Evolutionary conservation across 345 rosid genomes (phyloP), one percentile per base, ranked within the genome.

Genomic region (Euclidium syriacum): DNA sequence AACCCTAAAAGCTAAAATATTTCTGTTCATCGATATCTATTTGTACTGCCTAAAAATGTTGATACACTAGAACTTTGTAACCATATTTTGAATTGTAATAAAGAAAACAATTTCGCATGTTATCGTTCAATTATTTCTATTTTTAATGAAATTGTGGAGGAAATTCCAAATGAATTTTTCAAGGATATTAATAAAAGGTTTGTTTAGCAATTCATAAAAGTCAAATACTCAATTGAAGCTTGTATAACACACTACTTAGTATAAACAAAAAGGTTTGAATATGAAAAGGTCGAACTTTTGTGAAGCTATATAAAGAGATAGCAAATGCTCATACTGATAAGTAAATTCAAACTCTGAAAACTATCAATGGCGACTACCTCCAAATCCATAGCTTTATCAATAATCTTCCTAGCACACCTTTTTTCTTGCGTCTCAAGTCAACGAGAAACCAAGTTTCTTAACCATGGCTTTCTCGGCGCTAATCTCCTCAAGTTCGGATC

Each of bases 391-490:
- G 36, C 30, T 46, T 3, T 30, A 38, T 3, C 64, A 48, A 5
- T 38, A 36, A 29, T 52, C 49, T 73, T 62, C 36, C 23, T 10
- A 11, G 2, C 34, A 1, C 41, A 33, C 7, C 2, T 62, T 17
- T 20, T 66, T 62, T 62, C 56, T 30, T 35, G 73, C 9, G 62
- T 10, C 4, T 41, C 43, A 25, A 76, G 81, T 52, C 67, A 65
- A 62, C 71, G 32, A 25, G 30, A 36, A 32, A 51, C 38, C 14
- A 67, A 68, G 7, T 81, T 81, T 70, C 68, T 71, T 12, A 78
- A 48, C 76, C 48, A 79, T 48, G 82, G 82, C 61, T 85, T 83
- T 64, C 24, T 7, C 1, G 76, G 18, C 30, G 59, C 77, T 6
- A 76, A 75, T 34, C 70, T 85, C 15, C 43, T 22, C n/a, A 75